These are phyloP conservation scores for Cokeromyces recurvatus DNA, from an alignment of 371 early-diverging fungal genomes.

Conservation along the genomic window DNA sequence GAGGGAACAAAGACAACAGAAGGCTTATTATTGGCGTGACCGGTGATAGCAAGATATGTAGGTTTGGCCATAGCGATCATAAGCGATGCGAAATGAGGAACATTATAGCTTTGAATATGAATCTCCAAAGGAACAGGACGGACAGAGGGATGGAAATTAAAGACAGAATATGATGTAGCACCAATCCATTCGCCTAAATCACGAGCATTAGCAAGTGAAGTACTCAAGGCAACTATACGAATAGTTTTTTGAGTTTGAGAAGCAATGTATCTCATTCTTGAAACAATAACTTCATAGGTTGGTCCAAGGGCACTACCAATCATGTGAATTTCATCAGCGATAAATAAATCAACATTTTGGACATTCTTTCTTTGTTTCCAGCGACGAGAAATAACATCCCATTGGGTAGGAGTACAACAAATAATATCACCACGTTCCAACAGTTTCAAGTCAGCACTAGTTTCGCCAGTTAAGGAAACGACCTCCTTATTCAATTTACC, in stretches of 20 bases:
- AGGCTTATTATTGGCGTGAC: conserved; percentile 61
- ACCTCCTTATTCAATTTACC: conserved; percentile 64
- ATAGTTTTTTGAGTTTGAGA: conserved; percentile 77
- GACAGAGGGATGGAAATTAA: conserved; percentile 93
- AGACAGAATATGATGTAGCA: conserved; percentile 67
- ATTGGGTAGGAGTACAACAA: conserved; percentile 94
- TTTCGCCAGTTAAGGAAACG: conserved; percentile 93
- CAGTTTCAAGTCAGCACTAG: conserved; percentile 83
- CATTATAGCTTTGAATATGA: conserved; percentile 86
- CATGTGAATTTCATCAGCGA: conserved; percentile 97
- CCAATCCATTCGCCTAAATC: conserved; percentile 98
- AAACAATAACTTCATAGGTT: conserved; percentile 87
- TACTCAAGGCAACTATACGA: conserved; percentile 88
- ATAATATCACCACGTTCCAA: conserved; percentile 89
- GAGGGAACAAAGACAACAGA: conserved; percentile 90
- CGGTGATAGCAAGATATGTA: conserved; percentile 74
- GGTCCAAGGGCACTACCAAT: conserved; percentile 86
- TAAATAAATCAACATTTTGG: conserved; percentile 83
- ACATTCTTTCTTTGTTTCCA: conserved; percentile 93
- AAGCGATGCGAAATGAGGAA: conserved; percentile 88
- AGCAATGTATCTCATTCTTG: conserved; percentile 90
- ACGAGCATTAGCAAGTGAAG: conserved; percentile 90
- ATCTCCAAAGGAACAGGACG: conserved; percentile 93
- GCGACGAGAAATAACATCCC: conserved; percentile 96
- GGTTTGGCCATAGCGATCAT: conserved; percentile 95